Evolutionary conservation across 345 rosid genomes (phyloP), one percentile per base, ranked within the genome.

Genomic region (Viola odorata): DNA sequence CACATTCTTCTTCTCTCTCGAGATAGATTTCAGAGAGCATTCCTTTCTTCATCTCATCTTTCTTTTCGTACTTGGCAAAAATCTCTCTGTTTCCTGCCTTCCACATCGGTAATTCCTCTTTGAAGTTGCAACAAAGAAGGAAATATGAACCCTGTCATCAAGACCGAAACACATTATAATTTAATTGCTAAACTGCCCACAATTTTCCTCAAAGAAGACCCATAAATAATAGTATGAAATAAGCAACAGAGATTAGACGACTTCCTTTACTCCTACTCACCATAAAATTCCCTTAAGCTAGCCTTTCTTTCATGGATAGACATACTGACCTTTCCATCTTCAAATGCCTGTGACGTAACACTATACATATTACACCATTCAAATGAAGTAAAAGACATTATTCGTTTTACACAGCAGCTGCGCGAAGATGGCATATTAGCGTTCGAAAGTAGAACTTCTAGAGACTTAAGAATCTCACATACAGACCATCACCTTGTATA

Each of bases 321-420:
- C 82, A 92, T 86, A 56, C 96, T 87, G 45, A 92, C 89, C 74
- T 87, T 89, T 47, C 98, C 98, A 86, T 92, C 94, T 44, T 69
- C 85, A 67, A 85, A 87, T n/a, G 85, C 95, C 98, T 89, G 78
- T 13, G 62, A 41, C 7, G 44, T 16, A 63, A 60, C 41, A 62
- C 48, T 32, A 70, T n/a, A 40, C 40, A 23, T 15, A 45, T 60
- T 41, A 61, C 58, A 63, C 56, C 40, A 17, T 69, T 10, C n/a
- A n/a, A n/a, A n/a, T n/a, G 47, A 41, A 13, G 39, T 23, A 41
- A 41, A 37, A 42, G 62, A 40, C 48, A 56, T 23, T 40, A 16
- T 38, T 56, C 36, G 41, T 37, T 53, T 53, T 36, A 17, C 3
- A 53, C 41, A 50, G 4, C 48, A 55, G 47, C 50, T 37, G 47